Evolutionary conservation across 192 early-diverging fungal species (phyloP), one percentile per base, ranked within the genome.

Genomic region (Mortierella claussenii): DNA sequence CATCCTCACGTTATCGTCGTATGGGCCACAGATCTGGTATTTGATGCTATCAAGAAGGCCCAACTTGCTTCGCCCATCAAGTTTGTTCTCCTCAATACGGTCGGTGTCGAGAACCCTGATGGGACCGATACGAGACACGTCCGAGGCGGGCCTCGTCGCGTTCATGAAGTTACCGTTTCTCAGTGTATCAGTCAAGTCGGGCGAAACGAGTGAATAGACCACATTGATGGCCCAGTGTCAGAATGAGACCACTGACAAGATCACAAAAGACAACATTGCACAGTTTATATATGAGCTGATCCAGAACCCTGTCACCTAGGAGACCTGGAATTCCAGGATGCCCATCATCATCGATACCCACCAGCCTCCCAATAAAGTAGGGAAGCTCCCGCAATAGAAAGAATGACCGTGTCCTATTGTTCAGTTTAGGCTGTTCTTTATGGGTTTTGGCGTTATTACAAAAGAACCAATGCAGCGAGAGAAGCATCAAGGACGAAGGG

Each of bases 271-370:
- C 17, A 65, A 65, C 32, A 65, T 65, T 56, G 63, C 63, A 5
- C 63, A 65, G 24, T 65, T 65, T 26, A 65, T 65, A 53, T 65
- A 53, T 30, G 63, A 65, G 43, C 23, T 65, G 18, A 11, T 55
- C 15, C 31, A 34, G 18, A 40, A 46, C 34, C 63, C 51, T 8
- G n/a, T 20, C 13, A 54, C 18, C 8, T 65, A 53, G 63, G 54
- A 55, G 27, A 12, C 46, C 20, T 66, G 64, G 64, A 66, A 57
- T 43, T 66, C 56, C 64, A 66, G 56, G 45, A 56, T 66, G 64
- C 64, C 64, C 20, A 36, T 56, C 24, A 26, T 66, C 24, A 49
- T 66, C 15, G 64, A 66, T 20, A 33, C 64, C 23, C n/a, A 66
- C 44, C 54, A 66, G 33, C 64, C 64, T 20, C 8, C 32, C 32